Percentiles rank a stretch among this genome's conserved stretches.
These are phyloP conservation scores for Geosiphon pyriformis DNA, from an alignment of 192 early-diverging fungal genomes.

Conservation along the genomic window DNA sequence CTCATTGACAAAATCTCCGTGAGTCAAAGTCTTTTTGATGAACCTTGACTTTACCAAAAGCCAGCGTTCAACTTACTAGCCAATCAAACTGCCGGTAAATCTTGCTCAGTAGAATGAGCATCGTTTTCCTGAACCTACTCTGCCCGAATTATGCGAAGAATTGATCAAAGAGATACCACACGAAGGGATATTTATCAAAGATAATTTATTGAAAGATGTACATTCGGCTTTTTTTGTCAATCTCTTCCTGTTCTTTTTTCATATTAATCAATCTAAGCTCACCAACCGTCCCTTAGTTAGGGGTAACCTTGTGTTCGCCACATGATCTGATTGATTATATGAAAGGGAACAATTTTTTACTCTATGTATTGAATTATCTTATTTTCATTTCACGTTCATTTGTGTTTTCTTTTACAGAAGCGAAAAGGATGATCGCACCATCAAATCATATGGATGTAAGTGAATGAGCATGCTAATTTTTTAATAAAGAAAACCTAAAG, in stretches of 20 bases:
- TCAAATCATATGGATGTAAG: not conserved
- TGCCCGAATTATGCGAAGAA: constrained; percentile 14
- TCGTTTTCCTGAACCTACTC: constrained; percentile 11
- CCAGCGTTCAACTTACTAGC: not conserved
- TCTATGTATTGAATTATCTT: not conserved
- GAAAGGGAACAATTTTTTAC: not conserved
- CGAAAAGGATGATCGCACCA: not conserved
- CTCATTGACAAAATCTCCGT: constrained; percentile 22
- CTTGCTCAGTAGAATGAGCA: not conserved
- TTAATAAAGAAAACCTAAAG: too few relatives aligned
- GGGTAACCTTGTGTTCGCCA: not conserved
- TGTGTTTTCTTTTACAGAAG: not conserved
- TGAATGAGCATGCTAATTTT: too few relatives aligned
- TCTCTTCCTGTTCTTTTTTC: not conserved
- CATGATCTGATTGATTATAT: constrained; percentile 7
- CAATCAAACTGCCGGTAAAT: not conserved
- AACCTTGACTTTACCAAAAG: not conserved
- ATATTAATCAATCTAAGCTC: too few relatives aligned
- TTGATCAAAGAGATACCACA: not conserved
- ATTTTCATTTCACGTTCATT: not conserved
- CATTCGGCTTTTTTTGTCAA: not conserved
- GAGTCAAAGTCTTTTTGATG: not conserved
- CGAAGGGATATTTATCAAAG: not conserved
- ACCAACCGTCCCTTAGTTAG: not conserved
- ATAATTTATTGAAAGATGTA: not conserved